Evolutionary conservation across 139 green algal species (phyloP).

Genomic region (Chlamydomonas sp.): DNA sequence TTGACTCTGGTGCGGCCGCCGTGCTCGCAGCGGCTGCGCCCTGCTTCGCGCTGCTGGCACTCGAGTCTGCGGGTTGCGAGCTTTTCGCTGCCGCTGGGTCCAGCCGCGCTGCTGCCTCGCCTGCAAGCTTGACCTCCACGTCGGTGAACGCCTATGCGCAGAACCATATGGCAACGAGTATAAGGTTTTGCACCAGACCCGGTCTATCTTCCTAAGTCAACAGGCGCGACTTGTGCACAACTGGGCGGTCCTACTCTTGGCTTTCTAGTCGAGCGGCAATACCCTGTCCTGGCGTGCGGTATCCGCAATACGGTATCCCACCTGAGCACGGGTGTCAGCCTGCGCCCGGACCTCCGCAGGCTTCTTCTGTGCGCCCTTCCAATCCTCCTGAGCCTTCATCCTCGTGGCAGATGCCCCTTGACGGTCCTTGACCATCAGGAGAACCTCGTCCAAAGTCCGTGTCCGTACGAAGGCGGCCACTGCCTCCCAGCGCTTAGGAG

Average conservation of each 20-base stretch:
- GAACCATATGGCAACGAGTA: background rate
- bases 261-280: too few relatives aligned
- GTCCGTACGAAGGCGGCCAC: conserved; percentile 83
- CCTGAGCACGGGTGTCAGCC: conserved; percentile 18
- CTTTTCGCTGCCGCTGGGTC: background rate
- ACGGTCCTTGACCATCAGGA: conserved; percentile 89
- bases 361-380: conserved; percentile 68
- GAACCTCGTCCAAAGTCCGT: conserved; percentile 82
- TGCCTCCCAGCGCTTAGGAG: conserved; percentile 84
- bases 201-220: too few relatives aligned
- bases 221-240: too few relatives aligned
- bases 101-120: conserved; percentile 8
- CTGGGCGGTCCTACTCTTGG: too few relatives aligned
- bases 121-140: conserved; percentile 68
- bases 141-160: conserved; percentile 74
- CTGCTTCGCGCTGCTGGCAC: too few relatives aligned
- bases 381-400: conserved; percentile 66
- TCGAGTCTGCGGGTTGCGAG: too few relatives aligned
- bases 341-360: conserved; percentile 58
- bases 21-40: too few relatives aligned
- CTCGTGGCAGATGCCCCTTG: conserved; percentile 54
- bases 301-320: background rate
- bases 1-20: too few relatives aligned
- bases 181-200: too few relatives aligned
- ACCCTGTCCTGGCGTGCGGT: too few relatives aligned